A percentile compares a stretch with the other conserved stretches of the same genome.
Conservation (phyloP, 805 yeast species). For the Candida palmyrensis region DNA sequence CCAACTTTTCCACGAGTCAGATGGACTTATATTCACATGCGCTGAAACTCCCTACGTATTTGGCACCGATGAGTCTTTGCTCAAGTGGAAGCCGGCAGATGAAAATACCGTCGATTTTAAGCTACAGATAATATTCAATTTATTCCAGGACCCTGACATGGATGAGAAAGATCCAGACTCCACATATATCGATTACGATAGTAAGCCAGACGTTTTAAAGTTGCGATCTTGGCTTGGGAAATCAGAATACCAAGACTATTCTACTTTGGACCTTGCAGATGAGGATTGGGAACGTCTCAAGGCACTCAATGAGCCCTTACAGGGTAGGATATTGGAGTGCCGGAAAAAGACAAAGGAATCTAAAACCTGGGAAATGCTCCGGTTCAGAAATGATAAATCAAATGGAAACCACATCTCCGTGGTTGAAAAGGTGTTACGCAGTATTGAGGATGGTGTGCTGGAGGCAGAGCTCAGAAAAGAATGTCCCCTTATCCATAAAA, state of each 20-base stretch:
- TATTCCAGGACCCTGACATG: slow-evolving; percentile 56
- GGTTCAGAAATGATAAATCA: slow-evolving; percentile 90
- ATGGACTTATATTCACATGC: slow-evolving; percentile 91
- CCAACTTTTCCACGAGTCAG: slow-evolving; percentile 79
- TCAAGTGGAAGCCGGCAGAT: slow-evolving; percentile 97
- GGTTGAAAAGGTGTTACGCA: slow-evolving; percentile 75
- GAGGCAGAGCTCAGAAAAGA: slow-evolving; percentile 67
- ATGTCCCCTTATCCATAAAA: slow-evolving; percentile 49
- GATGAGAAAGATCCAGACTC: slow-evolving; percentile 64
- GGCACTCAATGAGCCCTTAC: slow-evolving; percentile 68
- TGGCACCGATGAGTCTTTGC: slow-evolving; percentile 81
- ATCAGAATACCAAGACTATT: slow-evolving; percentile 57
- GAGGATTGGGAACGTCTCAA: slow-evolving; percentile 81
- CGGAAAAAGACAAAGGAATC: slow-evolving; percentile 50
- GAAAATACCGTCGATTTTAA: slow-evolving; percentile 93
- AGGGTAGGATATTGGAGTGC: slow-evolving; percentile 87
- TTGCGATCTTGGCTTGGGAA: slow-evolving; percentile 79
- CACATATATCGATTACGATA: slow-evolving; percentile 76
- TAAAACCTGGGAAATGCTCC: slow-evolving; percentile 74
- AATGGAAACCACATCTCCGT: slow-evolving; percentile 82
- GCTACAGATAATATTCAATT: slow-evolving; percentile 56
- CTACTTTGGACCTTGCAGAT: slow-evolving; percentile 55
- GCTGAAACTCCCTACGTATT: slow-evolving; percentile 80
- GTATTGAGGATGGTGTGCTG: slow-evolving; percentile 82
- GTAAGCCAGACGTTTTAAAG: slow-evolving; percentile 59